These are phyloP conservation scores for Escovopsis sp. DNA, from an alignment of 2,329 filamentous ascomycete genomes.

Conservation along the genomic window DNA sequence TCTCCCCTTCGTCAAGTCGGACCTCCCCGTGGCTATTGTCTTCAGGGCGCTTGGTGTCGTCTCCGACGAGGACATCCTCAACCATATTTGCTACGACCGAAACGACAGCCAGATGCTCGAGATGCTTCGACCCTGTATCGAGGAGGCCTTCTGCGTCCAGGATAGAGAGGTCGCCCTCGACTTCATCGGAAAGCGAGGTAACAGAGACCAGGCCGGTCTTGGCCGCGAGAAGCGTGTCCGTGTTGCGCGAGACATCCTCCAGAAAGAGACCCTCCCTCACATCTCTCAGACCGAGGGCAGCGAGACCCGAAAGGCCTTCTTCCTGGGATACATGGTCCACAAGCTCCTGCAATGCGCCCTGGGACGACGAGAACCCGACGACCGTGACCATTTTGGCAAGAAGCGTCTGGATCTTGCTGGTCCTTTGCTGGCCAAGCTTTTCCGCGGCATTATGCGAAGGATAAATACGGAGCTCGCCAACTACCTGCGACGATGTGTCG, in stretches of 20 bases:
- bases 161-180: conserved; percentile 89
- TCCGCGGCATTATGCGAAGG: conserved; percentile 81
- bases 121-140: conserved; percentile 92
- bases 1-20: conserved; percentile 83
- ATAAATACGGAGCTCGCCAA: conserved; percentile 82
- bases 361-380: conserved; percentile 84
- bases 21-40: conserved; percentile 87
- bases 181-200: conserved; percentile 87
- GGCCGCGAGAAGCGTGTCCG: conserved; percentile 78
- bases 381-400: conserved; percentile 98
- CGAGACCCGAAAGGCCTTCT: conserved; percentile 93
- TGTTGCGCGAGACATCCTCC: conserved; percentile 84
- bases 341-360: conserved; percentile 86
- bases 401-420: conserved; percentile 94
- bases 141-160: conserved; percentile 92
- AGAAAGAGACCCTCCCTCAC: conserved; percentile 92
- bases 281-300: conserved; percentile 92
- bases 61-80: conserved; percentile 93
- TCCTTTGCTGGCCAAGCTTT: conserved; percentile 87
- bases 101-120: conserved; percentile 95
- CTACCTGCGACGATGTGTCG: conserved; percentile 84
- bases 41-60: conserved; percentile 93
- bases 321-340: conserved; percentile 98
- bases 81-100: conserved; percentile 92
- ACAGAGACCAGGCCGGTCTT: conserved; percentile 42